phyloP scores from a whole-genome alignment of 352 stramenopile genomes.

The Pythium phragmitis region DNA sequence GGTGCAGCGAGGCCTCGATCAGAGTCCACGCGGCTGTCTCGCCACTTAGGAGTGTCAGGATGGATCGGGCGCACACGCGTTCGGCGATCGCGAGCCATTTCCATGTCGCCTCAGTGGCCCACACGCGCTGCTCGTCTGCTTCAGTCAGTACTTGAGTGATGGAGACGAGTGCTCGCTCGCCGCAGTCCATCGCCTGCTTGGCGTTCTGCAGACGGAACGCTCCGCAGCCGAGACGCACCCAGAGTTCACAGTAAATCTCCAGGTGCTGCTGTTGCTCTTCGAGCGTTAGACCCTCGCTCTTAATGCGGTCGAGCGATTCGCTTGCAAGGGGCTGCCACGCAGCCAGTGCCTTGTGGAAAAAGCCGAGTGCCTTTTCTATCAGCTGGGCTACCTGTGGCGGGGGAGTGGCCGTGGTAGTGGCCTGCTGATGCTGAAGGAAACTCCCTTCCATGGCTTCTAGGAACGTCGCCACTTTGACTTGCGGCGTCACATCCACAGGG shows the following conservation, averaged over 20 bases:
- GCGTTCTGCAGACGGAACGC: conserved; percentile 50
- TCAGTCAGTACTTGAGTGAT: conserved; percentile 29
- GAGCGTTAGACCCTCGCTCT: conserved; percentile 27
- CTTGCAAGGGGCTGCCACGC: conserved; percentile 45
- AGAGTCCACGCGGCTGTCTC: conserved; percentile 46
- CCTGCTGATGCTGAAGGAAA: conserved; percentile 22
- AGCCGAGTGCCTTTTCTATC: conserved; percentile 44
- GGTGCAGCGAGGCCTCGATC: conserved; percentile 46
- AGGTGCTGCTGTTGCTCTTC: conserved; percentile 60
- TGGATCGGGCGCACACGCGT: conserved; percentile 48
- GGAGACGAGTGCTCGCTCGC: conserved; percentile 36
- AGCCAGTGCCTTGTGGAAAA: conserved; percentile 57
- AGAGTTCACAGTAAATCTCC: conserved; percentile 70
- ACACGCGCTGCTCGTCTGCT: conserved; percentile 18
- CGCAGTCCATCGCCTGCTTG: conserved; percentile 57
- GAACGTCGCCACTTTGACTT: conserved; percentile 51
- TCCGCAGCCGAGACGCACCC: conserved; percentile 60
- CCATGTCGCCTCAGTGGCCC: conserved; percentile 37
- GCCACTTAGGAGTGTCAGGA: conserved; percentile 46
- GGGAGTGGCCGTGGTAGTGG: not conserved
- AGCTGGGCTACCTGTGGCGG: conserved; percentile 31
- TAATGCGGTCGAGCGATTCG: conserved; percentile 36
- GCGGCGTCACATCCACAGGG: conserved; percentile 35
- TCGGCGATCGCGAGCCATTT: conserved; percentile 75
- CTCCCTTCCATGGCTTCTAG: conserved; percentile 51